Evolutionary conservation across 78 protist genomes (phyloP), one percentile per base, ranked within the genome.

Genomic region (Guillardia theta): DNA sequence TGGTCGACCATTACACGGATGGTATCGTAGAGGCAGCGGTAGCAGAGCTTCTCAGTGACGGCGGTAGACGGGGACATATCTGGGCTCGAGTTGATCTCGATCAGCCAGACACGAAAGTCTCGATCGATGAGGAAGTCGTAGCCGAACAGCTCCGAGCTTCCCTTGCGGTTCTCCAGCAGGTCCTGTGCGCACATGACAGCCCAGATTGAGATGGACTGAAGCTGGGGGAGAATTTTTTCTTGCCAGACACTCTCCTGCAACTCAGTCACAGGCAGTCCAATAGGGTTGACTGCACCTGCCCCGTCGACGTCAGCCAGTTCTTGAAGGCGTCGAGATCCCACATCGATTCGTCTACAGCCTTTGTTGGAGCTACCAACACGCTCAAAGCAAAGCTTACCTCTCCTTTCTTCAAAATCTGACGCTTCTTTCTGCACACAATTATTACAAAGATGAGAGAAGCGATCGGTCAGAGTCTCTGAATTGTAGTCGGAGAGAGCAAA

Each of bases 161-260:
- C 24, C 36, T 30, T 18, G 43, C 90, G 90, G 90, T 39, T 80
- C 1, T 9, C 19, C 0, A 80, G 90, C 43, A n/a, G 21, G 90
- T 80, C 90, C 50, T 80, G 90, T 48, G 2, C 90, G 70, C 70
- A 58, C 70, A 58, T 58, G 70, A 58, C 70, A 1, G 70, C 70
- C 70, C 70, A 58, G 70, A 58, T 30, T 3, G 70, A 1, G 6
- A 58, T 30, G 27, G 39, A 30, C 70, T 6, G 21, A 6, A 58
- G 70, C 70, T 58, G 70, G 27, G 70, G 70, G 27, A 58, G 70
- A 30, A 58, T 58, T 8, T 58, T 24, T 0, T 58, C 70, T 1
- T 58, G 27, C 70, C 70, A 58, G 27, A 3, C 39, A 58, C 27
- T 24, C 70, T 30, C 70, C 2, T 58, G 39, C 4, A 24, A 24